Evolutionary conservation across 2,329 filamentous ascomycete species (phyloP), one percentile per base, ranked within the genome.

Genomic region (Diaporthe sp.): DNA sequence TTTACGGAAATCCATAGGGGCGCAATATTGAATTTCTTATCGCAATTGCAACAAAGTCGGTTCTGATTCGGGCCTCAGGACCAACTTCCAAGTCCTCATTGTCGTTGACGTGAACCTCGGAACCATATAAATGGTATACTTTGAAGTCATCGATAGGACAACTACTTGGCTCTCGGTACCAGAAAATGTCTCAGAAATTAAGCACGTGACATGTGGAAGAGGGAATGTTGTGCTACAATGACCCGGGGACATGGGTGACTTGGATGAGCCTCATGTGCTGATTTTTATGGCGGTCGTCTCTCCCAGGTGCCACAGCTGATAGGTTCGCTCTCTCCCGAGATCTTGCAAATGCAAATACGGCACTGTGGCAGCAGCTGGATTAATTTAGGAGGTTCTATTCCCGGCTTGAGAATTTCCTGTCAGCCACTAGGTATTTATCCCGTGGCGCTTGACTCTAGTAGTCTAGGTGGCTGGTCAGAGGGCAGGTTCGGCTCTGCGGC

Each of bases 361-460:
- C 22, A n/a, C 4, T 47, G n/a, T 32, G 27, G 25, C 44, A 32
- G 17, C 2, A 47, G 10, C 32, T 8, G 27, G 27, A 47, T 7
- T 10, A n/a, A n/a, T n/a, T n/a, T n/a, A 32, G 39, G 19, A 30
- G 27, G 15, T 63, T 22, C 5, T 63, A 32, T 47, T n/a, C 19
- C 59, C 39, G 59, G 39, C 27, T 47, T 47, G 59, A 13, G 10
- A 13, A 47, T n/a, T 47, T 32, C 19, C 17, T 44, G 39, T 47
- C 37, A 63, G 59, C 39, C 59, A 32, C 59, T 32, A 63, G 27
- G 17, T 42, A 63, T 32, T 63, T 47, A 63, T n/a, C 59, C 59
- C 47, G 59, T 47, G 39, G 27, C 59, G 27, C 59, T 47, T 47
- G 32, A n/a, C 39, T 63, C 6, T n/a, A 13, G 17, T n/a, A 15